Conservation (phyloP, 352 stramenopile species). For the Phytophthora multivora region DNA sequence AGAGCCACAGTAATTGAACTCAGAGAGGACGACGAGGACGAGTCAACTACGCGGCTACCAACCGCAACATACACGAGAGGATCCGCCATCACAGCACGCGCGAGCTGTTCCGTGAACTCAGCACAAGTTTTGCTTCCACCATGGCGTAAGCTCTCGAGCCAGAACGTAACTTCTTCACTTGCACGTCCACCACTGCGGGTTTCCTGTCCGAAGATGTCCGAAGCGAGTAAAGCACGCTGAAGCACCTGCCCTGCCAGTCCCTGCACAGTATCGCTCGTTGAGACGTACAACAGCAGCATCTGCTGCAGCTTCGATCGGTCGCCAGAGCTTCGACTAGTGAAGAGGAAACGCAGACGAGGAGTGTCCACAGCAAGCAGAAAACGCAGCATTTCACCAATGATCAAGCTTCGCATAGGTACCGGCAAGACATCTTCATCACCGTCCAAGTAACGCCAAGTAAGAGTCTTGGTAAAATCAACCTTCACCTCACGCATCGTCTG, state of each 20-base stretch:
- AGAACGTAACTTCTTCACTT: constrained; percentile 63
- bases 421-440: constrained; percentile 4
- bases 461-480: constrained; percentile 85
- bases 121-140: constrained; percentile 40
- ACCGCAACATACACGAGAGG: constrained; percentile 53
- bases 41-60: constrained; percentile 19
- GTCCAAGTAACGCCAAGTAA: constrained; percentile 62
- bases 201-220: constrained; percentile 58
- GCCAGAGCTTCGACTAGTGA: constrained; percentile 21
- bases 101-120: constrained; percentile 51
- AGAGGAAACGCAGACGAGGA: constrained; percentile 61
- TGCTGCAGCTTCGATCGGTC: constrained; percentile 63
- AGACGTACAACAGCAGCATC: constrained; percentile 65
- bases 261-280: constrained; percentile 43
- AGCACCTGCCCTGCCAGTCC: constrained; percentile 54
- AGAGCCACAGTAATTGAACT: constrained; percentile 60
- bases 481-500: constrained; percentile 82
- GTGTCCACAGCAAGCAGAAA: constrained; percentile 69
- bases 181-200: constrained; percentile 22
- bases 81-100: constrained; percentile 49
- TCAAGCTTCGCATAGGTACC: constrained; percentile 48
- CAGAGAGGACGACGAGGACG: constrained; percentile 18
- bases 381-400: constrained; percentile 73
- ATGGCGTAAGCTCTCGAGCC: constrained; percentile 62
- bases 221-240: constrained; percentile 56